Evolutionary conservation across 2,329 filamentous ascomycete species (phyloP).

Genomic region (Coniochaeta sp.): DNA sequence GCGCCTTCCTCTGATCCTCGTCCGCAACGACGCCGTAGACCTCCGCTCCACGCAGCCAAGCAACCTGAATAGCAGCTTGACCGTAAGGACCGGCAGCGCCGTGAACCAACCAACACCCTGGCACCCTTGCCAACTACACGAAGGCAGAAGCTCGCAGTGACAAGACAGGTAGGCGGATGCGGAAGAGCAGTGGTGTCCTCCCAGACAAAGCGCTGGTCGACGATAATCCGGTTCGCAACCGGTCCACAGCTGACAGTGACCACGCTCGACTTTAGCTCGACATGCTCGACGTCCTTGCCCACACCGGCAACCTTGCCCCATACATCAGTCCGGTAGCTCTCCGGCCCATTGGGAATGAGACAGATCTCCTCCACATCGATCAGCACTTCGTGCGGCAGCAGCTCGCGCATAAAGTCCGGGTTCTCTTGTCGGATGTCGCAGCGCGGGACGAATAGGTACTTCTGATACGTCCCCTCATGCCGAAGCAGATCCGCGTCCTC

Average conservation of each 20-base stretch:
- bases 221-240: neutral
- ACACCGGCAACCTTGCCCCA: neutral
- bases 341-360: neutral
- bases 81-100: slow-evolving; percentile 35
- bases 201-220: slow-evolving; percentile 16
- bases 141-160: slow-evolving; percentile 37
- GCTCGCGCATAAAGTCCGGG: slow-evolving; percentile 19
- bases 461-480: too few species aligned
- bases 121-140: slow-evolving; percentile 19
- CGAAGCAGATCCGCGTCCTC: too few species aligned
- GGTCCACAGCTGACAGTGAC: neutral
- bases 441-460: too few species aligned
- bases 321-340: neutral
- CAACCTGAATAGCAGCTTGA: slow-evolving; percentile 34
- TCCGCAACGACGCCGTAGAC: slow-evolving; percentile 34
- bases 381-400: neutral
- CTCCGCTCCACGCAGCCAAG: slow-evolving; percentile 26
- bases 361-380: neutral
- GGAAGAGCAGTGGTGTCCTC: slow-evolving; percentile 15
- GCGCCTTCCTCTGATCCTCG: slow-evolving; percentile 26
- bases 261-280: neutral
- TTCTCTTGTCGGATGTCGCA: too few species aligned
- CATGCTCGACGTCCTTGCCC: neutral
- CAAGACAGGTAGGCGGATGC: slow-evolving; percentile 8
- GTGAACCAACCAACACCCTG: slow-evolving; percentile 36